phyloP scores from a whole-genome alignment of 2,329 filamentous ascomycete species.

The Colletotrichum cuscutae region DNA sequence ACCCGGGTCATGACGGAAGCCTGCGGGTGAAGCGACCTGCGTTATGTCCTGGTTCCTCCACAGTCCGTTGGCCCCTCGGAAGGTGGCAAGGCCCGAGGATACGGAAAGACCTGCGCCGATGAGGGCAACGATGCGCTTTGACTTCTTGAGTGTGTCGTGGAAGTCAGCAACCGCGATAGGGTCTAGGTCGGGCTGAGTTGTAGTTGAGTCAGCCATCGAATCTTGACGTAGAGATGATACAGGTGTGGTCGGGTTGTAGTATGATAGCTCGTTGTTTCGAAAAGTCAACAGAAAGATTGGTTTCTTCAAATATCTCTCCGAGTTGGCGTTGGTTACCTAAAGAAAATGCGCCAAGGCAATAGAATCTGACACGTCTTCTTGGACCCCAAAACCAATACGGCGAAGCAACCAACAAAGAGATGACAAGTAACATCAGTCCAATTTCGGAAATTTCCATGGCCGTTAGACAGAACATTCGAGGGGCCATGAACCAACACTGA shows the following conservation, averaged over 20 bases:
- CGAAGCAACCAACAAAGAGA: too few species aligned
- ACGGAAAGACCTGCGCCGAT: constrained; percentile 45
- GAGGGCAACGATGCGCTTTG: constrained; percentile 44
- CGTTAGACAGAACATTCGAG: too few species aligned
- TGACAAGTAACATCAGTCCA: too few species aligned
- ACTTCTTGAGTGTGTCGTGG: constrained; percentile 37
- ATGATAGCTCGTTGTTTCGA: too few species aligned
- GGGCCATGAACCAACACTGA: too few species aligned
- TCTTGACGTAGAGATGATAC: not conserved
- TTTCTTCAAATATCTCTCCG: too few species aligned
- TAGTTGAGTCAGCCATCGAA: not conserved
- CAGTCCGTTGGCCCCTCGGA: constrained; percentile 71
- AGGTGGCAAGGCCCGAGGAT: constrained; percentile 58
- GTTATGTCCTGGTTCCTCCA: constrained; percentile 72
- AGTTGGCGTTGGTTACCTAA: not conserved
- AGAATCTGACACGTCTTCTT: too few species aligned
- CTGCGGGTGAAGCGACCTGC: constrained; percentile 69
- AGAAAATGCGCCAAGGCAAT: not conserved
- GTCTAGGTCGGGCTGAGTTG: not conserved
- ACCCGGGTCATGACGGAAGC: constrained; percentile 67
- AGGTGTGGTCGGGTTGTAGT: too few species aligned
- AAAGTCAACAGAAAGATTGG: too few species aligned
- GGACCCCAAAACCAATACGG: too few species aligned
- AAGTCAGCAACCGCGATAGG: constrained; percentile 37
- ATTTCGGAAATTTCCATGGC: too few species aligned